Evolutionary conservation across 164 flowering plant species (phyloP), one percentile per base, ranked within the genome.

Genomic region (Berberis vulgaris): DNA sequence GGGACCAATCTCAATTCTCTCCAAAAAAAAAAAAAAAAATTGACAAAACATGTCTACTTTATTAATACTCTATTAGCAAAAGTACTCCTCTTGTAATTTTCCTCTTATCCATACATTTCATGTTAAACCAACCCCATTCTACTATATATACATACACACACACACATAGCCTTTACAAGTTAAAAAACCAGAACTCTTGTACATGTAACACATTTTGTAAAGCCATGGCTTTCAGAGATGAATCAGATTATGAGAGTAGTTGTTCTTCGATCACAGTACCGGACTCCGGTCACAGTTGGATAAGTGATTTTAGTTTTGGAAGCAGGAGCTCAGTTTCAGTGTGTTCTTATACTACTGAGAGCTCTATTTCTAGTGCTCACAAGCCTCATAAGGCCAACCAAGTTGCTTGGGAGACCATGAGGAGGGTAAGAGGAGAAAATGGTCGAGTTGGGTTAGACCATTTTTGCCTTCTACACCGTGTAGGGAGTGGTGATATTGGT

Each of bases 351-450:
- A 45, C 26, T 46, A 39, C 4, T 38, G 65, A 75, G 1, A 72
- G 57, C 67, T 8, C 71, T 49, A 49, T 63, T 41, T 49, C 49
- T 44, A 2, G 66, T 46, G 46, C 45, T 50, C 60, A 60, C 45
- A 89, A 89, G 71, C 94, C 96, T 5, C 96, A 89, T 81, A 86
- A 89, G 72, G 86, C 89, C 2, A 84, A 87, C 81, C 83, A 87
- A 54, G 83, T 74, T 42, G 91, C 85, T 1, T 89, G 91, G 91
- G 88, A 85, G 65, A 86, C 94, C 68, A 84, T 89, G 79, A 71
- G 65, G 54, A 76, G 77, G 39, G 83, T 89, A 47, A 60, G 79
- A 41, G 41, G 57, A 10, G 74, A 73, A 39, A 63, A 40, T 1
- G 86, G 86, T 6, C 74, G 60, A 8, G 78, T 89, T 1, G 88